Evolutionary conservation across 768 basidiomycete genomes (phyloP).

Genomic region (Mycena galericulata): DNA sequence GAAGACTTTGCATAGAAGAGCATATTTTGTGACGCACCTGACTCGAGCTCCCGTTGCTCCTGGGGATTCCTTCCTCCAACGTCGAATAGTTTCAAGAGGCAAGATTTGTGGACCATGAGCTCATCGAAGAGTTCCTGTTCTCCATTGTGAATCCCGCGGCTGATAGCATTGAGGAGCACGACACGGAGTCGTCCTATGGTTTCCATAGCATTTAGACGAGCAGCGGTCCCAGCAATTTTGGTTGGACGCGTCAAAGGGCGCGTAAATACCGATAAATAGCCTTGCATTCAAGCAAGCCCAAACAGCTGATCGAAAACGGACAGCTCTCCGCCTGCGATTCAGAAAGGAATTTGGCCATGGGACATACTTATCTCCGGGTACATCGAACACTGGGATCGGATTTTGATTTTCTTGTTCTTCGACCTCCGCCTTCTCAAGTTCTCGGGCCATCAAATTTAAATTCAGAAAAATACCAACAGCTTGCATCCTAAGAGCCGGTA

Average conservation of each 20-base stretch:
- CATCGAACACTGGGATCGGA: too few species aligned
- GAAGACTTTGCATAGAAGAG: slow-evolving; percentile 1
- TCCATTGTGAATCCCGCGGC: slow-evolving; percentile 58
- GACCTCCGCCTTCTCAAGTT: too few species aligned
- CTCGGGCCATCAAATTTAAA: too few species aligned
- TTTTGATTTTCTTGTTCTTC: too few species aligned
- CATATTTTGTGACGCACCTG: slow-evolving; percentile 53
- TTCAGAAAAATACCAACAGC: too few species aligned
- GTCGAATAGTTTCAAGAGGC: slow-evolving; percentile 73
- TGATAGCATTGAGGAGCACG: slow-evolving; percentile 60
- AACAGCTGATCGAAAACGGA: too few species aligned
- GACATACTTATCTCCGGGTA: too few species aligned
- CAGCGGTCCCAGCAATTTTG: slow-evolving; percentile 2
- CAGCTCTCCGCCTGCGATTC: too few species aligned
- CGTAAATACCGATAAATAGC: slow-evolving; percentile 12
- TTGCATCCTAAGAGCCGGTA: too few species aligned
- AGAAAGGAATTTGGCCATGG: too few species aligned
- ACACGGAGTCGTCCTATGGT: slow-evolving; percentile 69
- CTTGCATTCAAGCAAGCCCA: neutral
- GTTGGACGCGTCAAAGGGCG: slow-evolving; percentile 29
- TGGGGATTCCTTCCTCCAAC: slow-evolving; percentile 69
- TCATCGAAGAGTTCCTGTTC: slow-evolving; percentile 85
- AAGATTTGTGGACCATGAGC: slow-evolving; percentile 73
- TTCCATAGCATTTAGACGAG: slow-evolving; percentile 64
- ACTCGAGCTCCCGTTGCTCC: slow-evolving; percentile 80